Evolutionary conservation across 768 basidiomycete species (phyloP).

Genomic region (Cystobasidium onofrii): DNA sequence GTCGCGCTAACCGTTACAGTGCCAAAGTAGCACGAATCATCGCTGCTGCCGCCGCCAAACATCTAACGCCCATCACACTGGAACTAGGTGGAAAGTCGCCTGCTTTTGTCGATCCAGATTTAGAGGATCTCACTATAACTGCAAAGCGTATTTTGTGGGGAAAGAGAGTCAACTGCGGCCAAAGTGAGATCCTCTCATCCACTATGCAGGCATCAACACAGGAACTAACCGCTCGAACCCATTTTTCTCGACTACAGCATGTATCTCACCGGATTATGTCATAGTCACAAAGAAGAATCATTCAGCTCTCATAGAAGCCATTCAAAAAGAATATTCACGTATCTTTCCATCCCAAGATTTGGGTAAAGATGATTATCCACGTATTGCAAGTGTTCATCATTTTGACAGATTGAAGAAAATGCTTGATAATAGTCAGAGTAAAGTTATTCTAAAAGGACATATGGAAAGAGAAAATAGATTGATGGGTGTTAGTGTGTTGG

Average conservation of each 20-base stretch:
- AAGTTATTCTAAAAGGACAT: slow-evolving; percentile 59
- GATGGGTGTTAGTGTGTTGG: slow-evolving; percentile 67
- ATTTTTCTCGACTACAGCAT: not conserved
- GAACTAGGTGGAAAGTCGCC: slow-evolving; percentile 47
- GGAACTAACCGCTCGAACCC: too few relatives aligned
- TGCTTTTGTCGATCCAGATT: slow-evolving; percentile 55
- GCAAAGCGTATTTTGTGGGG: slow-evolving; percentile 74
- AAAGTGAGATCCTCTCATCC: slow-evolving; percentile 40
- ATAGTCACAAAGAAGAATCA: not conserved
- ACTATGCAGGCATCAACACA: not conserved
- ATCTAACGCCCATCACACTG: slow-evolving; percentile 60
- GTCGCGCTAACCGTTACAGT: too few relatives aligned
- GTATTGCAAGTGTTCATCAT: slow-evolving; percentile 55
- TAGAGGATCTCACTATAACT: slow-evolving; percentile 50
- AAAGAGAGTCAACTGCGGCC: slow-evolving; percentile 63
- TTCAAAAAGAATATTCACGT: slow-evolving; percentile 19
- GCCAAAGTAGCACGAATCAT: slow-evolving; percentile 61
- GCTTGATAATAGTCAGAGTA: slow-evolving; percentile 59
- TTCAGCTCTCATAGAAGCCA: not conserved
- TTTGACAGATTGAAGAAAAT: slow-evolving; percentile 54
- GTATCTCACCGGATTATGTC: slow-evolving; percentile 34
- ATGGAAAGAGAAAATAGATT: slow-evolving; percentile 54
- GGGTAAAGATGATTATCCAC: slow-evolving; percentile 37
- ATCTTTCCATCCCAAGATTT: slow-evolving; percentile 8
- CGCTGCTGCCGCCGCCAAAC: slow-evolving; percentile 65